Evolutionary conservation across 495 filamentous ascomycete genomes (phyloP).

Genomic region (Penicillium coffeae): DNA sequence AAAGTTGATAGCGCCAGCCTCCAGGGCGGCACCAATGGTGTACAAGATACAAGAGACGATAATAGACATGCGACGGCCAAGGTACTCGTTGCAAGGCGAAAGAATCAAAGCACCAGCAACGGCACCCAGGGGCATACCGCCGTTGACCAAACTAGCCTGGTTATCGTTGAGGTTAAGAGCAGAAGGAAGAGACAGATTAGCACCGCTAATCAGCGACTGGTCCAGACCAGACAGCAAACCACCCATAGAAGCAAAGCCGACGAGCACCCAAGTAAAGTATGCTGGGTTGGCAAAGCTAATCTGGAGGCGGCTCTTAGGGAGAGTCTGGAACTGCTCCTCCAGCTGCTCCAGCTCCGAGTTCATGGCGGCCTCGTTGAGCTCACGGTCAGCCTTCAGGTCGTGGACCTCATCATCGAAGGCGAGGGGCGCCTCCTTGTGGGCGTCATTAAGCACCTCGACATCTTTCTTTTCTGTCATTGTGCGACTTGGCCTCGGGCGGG

Average conservation of each 20-base stretch:
- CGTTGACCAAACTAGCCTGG: slow-evolving; percentile 52
- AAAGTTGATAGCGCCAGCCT: slow-evolving; percentile 56
- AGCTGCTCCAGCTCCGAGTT: slow-evolving; percentile 33
- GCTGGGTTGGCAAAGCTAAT: slow-evolving; percentile 35
- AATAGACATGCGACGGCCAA: slow-evolving; percentile 57
- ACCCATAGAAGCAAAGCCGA: slow-evolving; percentile 61
- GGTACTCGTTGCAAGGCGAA: slow-evolving; percentile 53
- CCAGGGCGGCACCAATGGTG: slow-evolving; percentile 55
- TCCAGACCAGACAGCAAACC: slow-evolving; percentile 60
- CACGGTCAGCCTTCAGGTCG: slow-evolving; percentile 20
- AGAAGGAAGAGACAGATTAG: slow-evolving; percentile 53
- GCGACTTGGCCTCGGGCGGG: slow-evolving; percentile 1
- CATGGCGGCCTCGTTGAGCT: slow-evolving; percentile 34
- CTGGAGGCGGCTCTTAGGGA: slow-evolving; percentile 29
- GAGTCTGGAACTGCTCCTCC: slow-evolving; percentile 24
- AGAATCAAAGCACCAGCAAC: slow-evolving; percentile 57
- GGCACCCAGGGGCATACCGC: slow-evolving; percentile 58
- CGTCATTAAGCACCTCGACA: slow-evolving; percentile 22
- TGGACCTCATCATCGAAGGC: slow-evolving; percentile 28
- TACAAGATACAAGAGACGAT: slow-evolving; percentile 56
- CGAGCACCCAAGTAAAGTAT: slow-evolving; percentile 55
- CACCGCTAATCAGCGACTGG: slow-evolving; percentile 57
- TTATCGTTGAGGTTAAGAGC: slow-evolving; percentile 40
- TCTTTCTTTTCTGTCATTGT: slow-evolving; percentile 33
- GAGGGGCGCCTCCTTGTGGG: slow-evolving; percentile 26